Conservation (phyloP, 73 alveolate genomes). For the Effrenium voratum region DNA sequence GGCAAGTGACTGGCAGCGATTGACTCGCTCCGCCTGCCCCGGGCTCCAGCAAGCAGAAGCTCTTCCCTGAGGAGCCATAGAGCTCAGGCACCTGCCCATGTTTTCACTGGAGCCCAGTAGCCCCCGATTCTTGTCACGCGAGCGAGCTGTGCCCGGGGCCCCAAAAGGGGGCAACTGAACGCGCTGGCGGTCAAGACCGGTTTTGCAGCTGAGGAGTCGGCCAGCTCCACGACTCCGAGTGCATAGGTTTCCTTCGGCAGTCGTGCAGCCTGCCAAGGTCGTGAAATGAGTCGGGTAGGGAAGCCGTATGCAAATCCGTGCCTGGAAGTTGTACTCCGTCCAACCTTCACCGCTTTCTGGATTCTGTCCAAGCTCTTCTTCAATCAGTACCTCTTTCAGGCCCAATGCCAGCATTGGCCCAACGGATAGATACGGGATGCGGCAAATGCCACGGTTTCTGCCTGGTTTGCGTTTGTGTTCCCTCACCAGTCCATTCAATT, state of each 20-base stretch:
- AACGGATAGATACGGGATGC: no score
- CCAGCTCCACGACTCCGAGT: constrained; percentile 78
- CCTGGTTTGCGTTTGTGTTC: no score
- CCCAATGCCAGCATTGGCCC: no score
- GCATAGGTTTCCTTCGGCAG: constrained; percentile 88
- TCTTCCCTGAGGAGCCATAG: constrained; percentile 74
- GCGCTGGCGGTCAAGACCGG: no score
- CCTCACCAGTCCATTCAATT: no score
- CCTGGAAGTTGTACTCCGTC: constrained; percentile 94
- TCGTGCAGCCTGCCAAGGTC: constrained; percentile 52
- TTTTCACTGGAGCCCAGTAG: neutral
- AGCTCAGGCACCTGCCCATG: constrained; percentile 69
- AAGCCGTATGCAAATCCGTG: neutral
- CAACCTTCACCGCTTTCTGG: constrained; percentile 91
- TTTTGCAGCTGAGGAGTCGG: neutral
- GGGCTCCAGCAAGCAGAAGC: constrained; percentile 88
- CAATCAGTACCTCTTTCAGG: constrained; percentile 53
- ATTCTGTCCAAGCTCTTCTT: constrained; percentile 82
- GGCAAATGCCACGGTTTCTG: no score
- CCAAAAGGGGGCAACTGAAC: neutral
- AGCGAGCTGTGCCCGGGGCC: neutral
- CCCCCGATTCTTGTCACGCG: neutral
- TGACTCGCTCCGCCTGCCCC: constrained; percentile 71
- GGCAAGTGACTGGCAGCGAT: no score
- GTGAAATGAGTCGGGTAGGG: neutral